Evolutionary conservation across 1,139 yeast genomes (phyloP), one percentile per base, ranked within the genome.

Genomic region (Geotrichum aggregatum): DNA sequence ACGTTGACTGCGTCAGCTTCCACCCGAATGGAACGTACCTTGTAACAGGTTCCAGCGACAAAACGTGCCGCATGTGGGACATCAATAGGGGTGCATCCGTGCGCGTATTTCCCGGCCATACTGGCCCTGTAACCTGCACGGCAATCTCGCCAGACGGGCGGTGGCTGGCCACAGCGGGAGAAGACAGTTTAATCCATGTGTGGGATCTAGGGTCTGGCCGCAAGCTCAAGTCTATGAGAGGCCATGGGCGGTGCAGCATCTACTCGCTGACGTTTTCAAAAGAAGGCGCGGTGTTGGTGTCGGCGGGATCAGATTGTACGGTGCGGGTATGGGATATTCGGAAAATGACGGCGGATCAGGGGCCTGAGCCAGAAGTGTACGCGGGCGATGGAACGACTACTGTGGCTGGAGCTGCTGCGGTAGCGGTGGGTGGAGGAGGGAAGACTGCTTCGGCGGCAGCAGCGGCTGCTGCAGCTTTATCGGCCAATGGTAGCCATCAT

Each of bases 21-120:
- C 98, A 94, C 71, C 98, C 98, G 21, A 94, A 94, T 67, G 89
- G 96, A 18, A 85, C 91, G 48, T 92, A 94, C 65, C 83, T 92
- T 5, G 84, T 92, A 62, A 91, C 98, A 0, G 98, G 98, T 1
- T 88, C 96, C 3, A 82, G 92, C 56, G 99, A 94, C 71, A 87
- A 88, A 71, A 88, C 98, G 0, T 85, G 95, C 65, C 77, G 98
- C 60, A 87, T 94, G 97, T 94, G 99, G 99, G 98, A 94, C 69
- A 82, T 94, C 33, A 81, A 84, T 48, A 79, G 83, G 42, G 99
- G 98, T 38, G 84, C 81, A 60, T 83, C 95, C 43, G 98, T 91
- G 14, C 79, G 98, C 58, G 83, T 92, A n/a, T 92, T 94, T 67
- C 81, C 88, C 70, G 98, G 98, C 1, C 98, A 92, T 63, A 83